Evolutionary conservation across 345 rosid genomes (phyloP), one percentile per base, ranked within the genome.

Genomic region (Rhizophora mangle): DNA sequence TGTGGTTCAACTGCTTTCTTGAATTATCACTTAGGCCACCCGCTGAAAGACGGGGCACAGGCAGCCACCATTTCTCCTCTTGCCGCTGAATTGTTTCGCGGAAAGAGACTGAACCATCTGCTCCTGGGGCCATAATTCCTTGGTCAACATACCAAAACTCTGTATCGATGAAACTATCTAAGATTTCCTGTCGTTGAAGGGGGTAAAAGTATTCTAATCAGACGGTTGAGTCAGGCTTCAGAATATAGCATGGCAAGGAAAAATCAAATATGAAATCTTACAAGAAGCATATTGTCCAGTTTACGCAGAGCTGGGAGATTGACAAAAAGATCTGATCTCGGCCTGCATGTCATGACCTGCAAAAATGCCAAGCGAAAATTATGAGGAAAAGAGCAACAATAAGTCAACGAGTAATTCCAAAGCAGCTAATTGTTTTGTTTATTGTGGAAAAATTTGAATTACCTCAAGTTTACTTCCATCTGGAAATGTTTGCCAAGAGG

Each of bases 31-130:
- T 76, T 53, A 95, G 96, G 62, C 99, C 99, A 74, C 86, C 87
- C 1, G 86, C 78, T 53, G 96, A 89, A 55, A 95, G 86, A 39
- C 94, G 86, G 64, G 99, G 99, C 60, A 95, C 90, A 0, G 99
- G 98, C 21, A 95, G 85, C 99, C 99, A 95, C 99, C 99, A 95
- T 77, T 95, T 95, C 68, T 92, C 98, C 77, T 92, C 99, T 75
- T 92, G 99, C 58, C 99, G 92, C 77, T 86, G 96, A 68, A 95
- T 81, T 37, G 85, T 79, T 72, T 80, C 85, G 2, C 86, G 81
- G 61, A 88, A 92, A 55, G 99, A 89, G 5, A 89, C n/a, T 26
- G 99, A 87, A 18, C 92, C 96, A 55, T 87, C 92, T 24, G 87
- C 77, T 61, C 88, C 96, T 30, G 85, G 80, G 3, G 93, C 87